A percentile compares a stretch with the other conserved stretches of the same genome.
Evolutionary conservation across 768 basidiomycete genomes (phyloP).

Genomic region (Kondoa subrosea): DNA sequence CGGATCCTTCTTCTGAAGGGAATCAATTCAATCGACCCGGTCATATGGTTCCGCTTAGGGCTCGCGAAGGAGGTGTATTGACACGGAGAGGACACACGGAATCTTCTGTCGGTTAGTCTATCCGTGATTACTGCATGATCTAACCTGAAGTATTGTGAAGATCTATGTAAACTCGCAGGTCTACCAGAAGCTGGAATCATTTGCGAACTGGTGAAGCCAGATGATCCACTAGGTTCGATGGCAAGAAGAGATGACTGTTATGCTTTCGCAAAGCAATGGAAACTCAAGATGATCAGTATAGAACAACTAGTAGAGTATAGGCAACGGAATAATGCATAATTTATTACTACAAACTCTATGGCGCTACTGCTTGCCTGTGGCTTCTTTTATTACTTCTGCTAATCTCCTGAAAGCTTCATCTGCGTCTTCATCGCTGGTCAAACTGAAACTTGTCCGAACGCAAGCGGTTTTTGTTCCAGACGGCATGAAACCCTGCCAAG

Average conservation of each 20-base stretch:
- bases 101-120: constrained; percentile 45
- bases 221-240: constrained; percentile 76
- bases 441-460: constrained; percentile 67
- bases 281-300: constrained; percentile 84
- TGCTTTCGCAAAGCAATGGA: constrained; percentile 74
- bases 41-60: constrained; percentile 84
- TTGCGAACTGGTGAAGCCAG: constrained; percentile 81
- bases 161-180: constrained; percentile 62
- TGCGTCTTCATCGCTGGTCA: constrained; percentile 48
- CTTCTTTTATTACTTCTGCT: constrained; percentile 23
- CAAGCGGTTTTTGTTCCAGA: constrained; percentile 49
- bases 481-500: neutral
- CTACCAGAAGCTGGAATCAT: constrained; percentile 59
- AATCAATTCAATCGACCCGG: constrained; percentile 79
- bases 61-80: constrained; percentile 66
- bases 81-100: constrained; percentile 89
- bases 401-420: constrained; percentile 57
- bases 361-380: too few species aligned
- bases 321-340: neutral
- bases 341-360: too few species aligned
- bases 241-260: constrained; percentile 86
- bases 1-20: constrained; percentile 39
- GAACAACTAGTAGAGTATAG: constrained; percentile 40
- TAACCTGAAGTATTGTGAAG: constrained; percentile 32
- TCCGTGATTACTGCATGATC: neutral